Percentiles rank a stretch among this genome's conserved stretches.
Conservation (phyloP, 1,284 basidiomycete species). For the Tilletia caries region DNA sequence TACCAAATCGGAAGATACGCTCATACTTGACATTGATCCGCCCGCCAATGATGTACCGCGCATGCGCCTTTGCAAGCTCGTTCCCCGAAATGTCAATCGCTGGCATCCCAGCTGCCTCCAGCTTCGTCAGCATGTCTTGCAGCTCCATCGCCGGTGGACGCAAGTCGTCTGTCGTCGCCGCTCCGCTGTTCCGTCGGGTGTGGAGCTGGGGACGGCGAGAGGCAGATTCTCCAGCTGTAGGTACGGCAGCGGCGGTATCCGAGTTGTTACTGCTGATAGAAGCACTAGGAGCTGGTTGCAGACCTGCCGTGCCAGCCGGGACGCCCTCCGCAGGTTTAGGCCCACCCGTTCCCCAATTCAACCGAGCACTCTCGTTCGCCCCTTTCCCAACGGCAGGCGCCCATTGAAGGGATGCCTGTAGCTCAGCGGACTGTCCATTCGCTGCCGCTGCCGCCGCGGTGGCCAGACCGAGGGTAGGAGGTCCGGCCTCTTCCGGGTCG, state of each 20-base stretch:
- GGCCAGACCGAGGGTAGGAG: neutral
- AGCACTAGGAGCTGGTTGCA: neutral
- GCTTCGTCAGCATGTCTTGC: constrained; percentile 53
- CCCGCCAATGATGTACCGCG: constrained; percentile 83
- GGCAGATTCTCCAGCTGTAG: neutral
- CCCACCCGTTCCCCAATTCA: constrained; percentile 5
- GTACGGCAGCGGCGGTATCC: neutral
- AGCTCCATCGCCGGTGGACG: constrained; percentile 28
- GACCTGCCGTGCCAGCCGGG: neutral
- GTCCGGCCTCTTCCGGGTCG: neutral
- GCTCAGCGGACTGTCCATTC: neutral
- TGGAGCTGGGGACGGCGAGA: neutral
- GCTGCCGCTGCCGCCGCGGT: neutral
- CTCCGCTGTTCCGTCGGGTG: neutral
- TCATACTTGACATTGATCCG: constrained; percentile 68
- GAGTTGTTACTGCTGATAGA: neutral
- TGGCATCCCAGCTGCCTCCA: constrained; percentile 69
- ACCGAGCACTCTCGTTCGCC: neutral
- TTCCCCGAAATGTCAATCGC: constrained; percentile 87
- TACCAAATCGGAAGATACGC: constrained; percentile 87
- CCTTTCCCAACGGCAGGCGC: neutral
- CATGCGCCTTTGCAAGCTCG: constrained; percentile 91
- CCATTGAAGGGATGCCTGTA: neutral
- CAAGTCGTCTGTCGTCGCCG: constrained; percentile 62
- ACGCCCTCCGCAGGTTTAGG: neutral